Evolutionary conservation across 371 early-diverging fungal species (phyloP).

Genomic region (Nematocida sp.): DNA sequence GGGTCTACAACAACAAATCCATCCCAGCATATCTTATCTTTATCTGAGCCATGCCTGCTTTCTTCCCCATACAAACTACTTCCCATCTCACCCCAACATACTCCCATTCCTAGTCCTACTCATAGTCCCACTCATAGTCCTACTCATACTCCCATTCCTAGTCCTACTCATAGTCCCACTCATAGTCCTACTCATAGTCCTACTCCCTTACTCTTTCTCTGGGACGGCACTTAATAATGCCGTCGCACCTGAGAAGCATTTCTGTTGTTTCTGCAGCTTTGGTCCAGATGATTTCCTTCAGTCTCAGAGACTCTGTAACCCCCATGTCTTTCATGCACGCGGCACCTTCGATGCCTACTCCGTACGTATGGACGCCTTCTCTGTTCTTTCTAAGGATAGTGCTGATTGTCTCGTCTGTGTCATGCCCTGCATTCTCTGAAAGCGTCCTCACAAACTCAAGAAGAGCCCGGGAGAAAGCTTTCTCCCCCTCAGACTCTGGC

Average conservation of each 20-base stretch:
- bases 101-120: no score
- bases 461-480: constrained; percentile 85
- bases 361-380: constrained; percentile 72
- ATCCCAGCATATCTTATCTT: no score
- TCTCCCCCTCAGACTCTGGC: constrained; percentile 88
- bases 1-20: no score
- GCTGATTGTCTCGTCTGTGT: constrained; percentile 77
- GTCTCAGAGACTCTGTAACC: constrained; percentile 89
- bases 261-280: constrained; percentile 95
- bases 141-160: no score
- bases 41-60: no score
- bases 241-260: constrained; percentile 95
- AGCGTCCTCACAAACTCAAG: constrained; percentile 90
- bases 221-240: constrained; percentile 88
- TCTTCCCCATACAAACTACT: no score
- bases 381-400: constrained; percentile 81
- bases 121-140: no score
- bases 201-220: constrained; percentile 66
- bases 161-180: no score
- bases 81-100: no score
- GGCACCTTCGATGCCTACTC: constrained; percentile 69
- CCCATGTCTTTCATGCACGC: constrained; percentile 77
- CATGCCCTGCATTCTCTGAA: constrained; percentile 95
- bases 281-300: constrained; percentile 88
- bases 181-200: constrained; percentile 1